Evolutionary conservation across 441 rosid species (phyloP).

Genomic region (Corymbia calophylla): DNA sequence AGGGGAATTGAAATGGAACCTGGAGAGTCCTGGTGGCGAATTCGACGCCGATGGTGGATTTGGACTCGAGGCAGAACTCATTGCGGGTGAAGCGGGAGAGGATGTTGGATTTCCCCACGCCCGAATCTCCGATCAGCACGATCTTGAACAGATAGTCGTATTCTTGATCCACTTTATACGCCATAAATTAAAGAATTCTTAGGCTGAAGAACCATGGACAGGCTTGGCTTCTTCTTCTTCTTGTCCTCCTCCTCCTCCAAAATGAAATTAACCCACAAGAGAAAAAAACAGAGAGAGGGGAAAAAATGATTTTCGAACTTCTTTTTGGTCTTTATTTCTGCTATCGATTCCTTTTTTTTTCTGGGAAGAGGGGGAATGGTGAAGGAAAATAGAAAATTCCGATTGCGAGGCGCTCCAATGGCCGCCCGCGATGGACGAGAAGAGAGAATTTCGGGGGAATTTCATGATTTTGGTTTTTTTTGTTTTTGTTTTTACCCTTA

Average conservation of each 20-base stretch:
- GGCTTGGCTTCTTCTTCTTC: not conserved
- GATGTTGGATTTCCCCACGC: constrained; percentile 44
- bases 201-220: not conserved
- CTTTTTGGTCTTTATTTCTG: not conserved
- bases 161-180: constrained; percentile 39
- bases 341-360: accelerated
- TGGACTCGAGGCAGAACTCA: constrained; percentile 40
- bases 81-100: constrained; percentile 41
- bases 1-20: not conserved
- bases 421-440: not conserved
- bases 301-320: not conserved
- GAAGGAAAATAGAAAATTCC: not conserved
- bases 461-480: not conserved
- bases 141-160: constrained; percentile 42
- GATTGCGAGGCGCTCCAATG: not conserved
- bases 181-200: constrained; percentile 10
- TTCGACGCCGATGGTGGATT: constrained; percentile 44
- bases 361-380: not conserved
- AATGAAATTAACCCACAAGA: not conserved
- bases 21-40: constrained; percentile 47
- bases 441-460: not conserved
- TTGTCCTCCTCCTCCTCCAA: not conserved
- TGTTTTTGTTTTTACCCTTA: not conserved
- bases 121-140: constrained; percentile 41
- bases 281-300: accelerated